phyloP scores from a whole-genome alignment of 2,329 filamentous ascomycete genomes.

The Cercospora sp. region DNA sequence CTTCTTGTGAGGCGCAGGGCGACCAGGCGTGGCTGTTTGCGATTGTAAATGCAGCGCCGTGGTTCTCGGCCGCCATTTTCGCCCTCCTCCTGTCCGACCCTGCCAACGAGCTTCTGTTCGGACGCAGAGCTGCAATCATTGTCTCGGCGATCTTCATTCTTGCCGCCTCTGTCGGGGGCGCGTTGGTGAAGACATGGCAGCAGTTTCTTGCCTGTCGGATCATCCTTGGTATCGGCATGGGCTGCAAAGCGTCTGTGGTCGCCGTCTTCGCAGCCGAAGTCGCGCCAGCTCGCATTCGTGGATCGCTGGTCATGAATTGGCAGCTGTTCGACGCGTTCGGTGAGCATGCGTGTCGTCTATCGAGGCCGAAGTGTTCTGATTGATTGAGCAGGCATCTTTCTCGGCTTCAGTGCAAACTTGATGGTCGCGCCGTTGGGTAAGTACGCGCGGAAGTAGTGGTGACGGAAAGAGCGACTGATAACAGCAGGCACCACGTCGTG shows the following conservation, averaged over 20 bases:
- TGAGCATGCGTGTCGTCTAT: not conserved
- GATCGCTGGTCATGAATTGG: conserved; percentile 38
- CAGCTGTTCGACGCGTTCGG: conserved; percentile 39
- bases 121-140: conserved; percentile 35
- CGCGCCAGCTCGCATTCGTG: conserved; percentile 30
- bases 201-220: conserved; percentile 37
- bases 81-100: conserved; percentile 36
- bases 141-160: conserved; percentile 37
- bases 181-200: conserved; percentile 33
- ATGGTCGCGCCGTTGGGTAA: conserved; percentile 28
- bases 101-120: conserved; percentile 38
- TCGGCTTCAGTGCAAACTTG: conserved; percentile 36
- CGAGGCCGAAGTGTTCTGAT: not conserved
- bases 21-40: conserved; percentile 36
- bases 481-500: conserved; percentile 20
- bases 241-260: conserved; percentile 37
- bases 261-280: conserved; percentile 40
- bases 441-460: not conserved
- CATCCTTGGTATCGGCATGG: conserved; percentile 40
- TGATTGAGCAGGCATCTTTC: conserved; percentile 26
- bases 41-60: conserved; percentile 39
- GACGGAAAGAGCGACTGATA: not conserved
- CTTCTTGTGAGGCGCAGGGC: conserved; percentile 6
- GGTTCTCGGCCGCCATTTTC: conserved; percentile 37
- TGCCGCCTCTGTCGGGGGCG: conserved; percentile 36